A percentile compares a stretch with the other conserved stretches of the same genome.
Conservation (phyloP, 2,329 filamentous ascomycete genomes). For the Fusarium azukiicola region DNA sequence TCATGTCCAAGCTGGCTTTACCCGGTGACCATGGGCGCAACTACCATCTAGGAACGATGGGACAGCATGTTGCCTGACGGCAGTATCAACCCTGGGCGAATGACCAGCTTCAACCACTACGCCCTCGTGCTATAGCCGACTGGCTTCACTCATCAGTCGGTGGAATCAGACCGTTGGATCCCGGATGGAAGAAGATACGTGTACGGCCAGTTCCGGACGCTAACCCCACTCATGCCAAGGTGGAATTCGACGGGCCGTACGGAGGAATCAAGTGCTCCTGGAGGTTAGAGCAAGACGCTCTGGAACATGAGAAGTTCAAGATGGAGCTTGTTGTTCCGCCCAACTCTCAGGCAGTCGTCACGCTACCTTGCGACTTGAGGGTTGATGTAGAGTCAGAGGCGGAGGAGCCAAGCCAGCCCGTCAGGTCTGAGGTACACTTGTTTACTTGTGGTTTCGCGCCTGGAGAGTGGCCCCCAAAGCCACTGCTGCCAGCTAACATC, state of each 20-base stretch:
- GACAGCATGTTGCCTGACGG: conserved; percentile 69
- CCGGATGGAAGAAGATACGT: not conserved
- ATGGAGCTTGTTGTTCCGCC: not conserved
- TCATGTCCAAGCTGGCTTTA: conserved; percentile 71
- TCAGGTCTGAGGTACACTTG: not conserved
- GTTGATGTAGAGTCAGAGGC: not conserved
- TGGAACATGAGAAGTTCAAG: not conserved
- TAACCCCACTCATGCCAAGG: not conserved
- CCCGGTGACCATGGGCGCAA: conserved; percentile 67
- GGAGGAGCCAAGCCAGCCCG: not conserved
- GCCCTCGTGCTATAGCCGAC: conserved; percentile 68
- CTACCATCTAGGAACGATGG: conserved; percentile 74
- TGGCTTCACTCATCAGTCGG: conserved; percentile 63
- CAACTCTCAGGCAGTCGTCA: not conserved
- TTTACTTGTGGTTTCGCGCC: not conserved
- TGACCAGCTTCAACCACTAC: conserved; percentile 75
- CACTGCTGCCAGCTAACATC: not conserved
- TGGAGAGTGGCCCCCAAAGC: conserved; percentile 6
- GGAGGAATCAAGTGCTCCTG: not conserved
- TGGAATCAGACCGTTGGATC: not conserved
- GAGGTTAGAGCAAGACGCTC: not conserved
- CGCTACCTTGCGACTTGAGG: not conserved
- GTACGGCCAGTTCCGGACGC: not conserved
- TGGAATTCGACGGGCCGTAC: not conserved
- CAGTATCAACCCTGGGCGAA: conserved; percentile 66